These are phyloP conservation scores for Glycine latifolia DNA, from an alignment of 306 rosid species.

Conservation along the genomic window DNA sequence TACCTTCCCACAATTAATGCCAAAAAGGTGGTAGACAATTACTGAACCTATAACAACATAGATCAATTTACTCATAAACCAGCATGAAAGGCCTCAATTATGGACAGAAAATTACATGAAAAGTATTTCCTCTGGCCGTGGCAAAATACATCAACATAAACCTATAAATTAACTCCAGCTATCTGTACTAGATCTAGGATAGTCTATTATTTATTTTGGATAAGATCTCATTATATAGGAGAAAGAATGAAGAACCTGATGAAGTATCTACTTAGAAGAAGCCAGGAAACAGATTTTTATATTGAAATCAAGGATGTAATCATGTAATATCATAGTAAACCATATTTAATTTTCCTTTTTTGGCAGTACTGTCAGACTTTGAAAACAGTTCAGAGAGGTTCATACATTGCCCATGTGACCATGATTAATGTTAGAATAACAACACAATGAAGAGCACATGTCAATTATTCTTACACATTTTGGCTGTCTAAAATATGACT, in stretches of 20 bases:
- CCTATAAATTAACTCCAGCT: constrained; percentile 1
- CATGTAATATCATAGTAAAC: constrained; percentile 22
- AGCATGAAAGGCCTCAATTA: neutral
- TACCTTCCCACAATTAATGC: constrained; percentile 1
- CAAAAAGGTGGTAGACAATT: constrained; percentile 8
- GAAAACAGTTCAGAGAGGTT: constrained; percentile 18
- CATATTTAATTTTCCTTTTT: constrained; percentile 5
- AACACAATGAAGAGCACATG: neutral
- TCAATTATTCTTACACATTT: neutral
- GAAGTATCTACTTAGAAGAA: neutral
- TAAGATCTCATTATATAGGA: constrained; percentile 3
- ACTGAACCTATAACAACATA: neutral
- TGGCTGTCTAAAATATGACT: constrained; percentile 21
- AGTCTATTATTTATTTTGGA: constrained; percentile 32
- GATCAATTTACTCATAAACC: neutral
- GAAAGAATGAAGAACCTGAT: constrained; percentile 19
- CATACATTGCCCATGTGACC: constrained; percentile 3
- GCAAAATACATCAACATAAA: constrained; percentile 33
- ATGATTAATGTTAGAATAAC: neutral
- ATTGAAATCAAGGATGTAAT: constrained; percentile 32
- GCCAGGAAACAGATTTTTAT: neutral
- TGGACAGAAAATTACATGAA: neutral
- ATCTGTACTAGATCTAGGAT: constrained; percentile 10
- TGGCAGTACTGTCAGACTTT: constrained; percentile 13
- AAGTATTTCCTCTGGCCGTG: neutral